phyloP scores from a whole-genome alignment of 139 green algal genomes.

The Chlorella sp. region DNA sequence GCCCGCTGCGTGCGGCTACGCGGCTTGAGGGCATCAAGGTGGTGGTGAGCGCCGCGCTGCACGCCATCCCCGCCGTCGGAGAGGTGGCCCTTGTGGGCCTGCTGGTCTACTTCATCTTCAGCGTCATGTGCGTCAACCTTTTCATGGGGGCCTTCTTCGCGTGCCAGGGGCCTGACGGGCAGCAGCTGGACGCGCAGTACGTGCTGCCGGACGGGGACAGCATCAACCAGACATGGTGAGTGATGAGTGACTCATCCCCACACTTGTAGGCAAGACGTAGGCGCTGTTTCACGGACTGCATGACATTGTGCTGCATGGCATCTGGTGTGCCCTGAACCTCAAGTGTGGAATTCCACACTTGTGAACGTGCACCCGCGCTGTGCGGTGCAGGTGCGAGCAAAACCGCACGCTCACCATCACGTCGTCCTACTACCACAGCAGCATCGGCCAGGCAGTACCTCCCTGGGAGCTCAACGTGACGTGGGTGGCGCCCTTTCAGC shows the following conservation, averaged over 20 bases:
- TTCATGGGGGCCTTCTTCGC: conserved; percentile 30
- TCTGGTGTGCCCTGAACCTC: not conserved
- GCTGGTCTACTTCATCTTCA: conserved; percentile 36
- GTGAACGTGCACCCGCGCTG: not conserved
- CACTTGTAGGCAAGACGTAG: not conserved
- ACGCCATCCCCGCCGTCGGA: conserved; percentile 42
- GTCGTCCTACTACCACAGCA: conserved; percentile 28
- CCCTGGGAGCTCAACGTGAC: conserved; percentile 24
- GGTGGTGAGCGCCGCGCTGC: conserved; percentile 54
- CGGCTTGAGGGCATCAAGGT: conserved; percentile 16
- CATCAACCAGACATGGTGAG: conserved; percentile 29
- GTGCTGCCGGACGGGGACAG: conserved; percentile 32
- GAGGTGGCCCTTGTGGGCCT: conserved; percentile 55
- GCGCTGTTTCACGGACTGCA: not conserved
- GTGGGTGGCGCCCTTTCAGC: not conserved
- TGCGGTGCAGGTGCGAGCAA: not conserved
- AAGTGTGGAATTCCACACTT: not conserved
- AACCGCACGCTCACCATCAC: conserved; percentile 20
- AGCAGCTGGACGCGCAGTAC: conserved; percentile 19
- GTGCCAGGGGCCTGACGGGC: conserved; percentile 12
- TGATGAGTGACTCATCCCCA: not conserved
- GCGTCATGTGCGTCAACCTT: conserved; percentile 52
- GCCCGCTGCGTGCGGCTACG: not conserved
- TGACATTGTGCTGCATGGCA: not conserved
- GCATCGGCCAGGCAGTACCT: conserved; percentile 19